phyloP scores from a whole-genome alignment of 208 protist species.

The Leptomonas pyrrhocoris region DNA sequence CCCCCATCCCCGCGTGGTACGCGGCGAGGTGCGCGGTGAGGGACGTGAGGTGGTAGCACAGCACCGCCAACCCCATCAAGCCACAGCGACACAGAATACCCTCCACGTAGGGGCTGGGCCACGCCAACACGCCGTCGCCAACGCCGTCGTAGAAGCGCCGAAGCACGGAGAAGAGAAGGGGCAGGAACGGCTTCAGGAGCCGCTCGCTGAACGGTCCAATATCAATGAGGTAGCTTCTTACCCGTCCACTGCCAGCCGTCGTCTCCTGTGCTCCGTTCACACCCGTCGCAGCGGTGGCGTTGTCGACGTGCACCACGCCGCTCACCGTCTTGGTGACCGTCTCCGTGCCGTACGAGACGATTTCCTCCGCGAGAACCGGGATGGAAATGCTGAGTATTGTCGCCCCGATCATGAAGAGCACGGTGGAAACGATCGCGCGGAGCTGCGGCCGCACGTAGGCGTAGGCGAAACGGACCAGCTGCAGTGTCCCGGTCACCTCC shows the following conservation, averaged over 20 bases:
- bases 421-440: constrained; percentile 37
- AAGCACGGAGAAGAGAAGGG: constrained; percentile 12
- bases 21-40: constrained; percentile 54
- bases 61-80: constrained; percentile 39
- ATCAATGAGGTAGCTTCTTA: background rate
- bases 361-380: constrained; percentile 49
- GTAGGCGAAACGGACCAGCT: constrained; percentile 45
- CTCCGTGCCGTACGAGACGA: constrained; percentile 42
- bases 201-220: constrained; percentile 22
- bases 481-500: background rate
- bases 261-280: background rate
- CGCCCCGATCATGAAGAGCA: constrained; percentile 44
- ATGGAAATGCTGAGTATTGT: constrained; percentile 47
- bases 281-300: background rate
- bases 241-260: too few relatives aligned
- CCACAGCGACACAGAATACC: constrained; percentile 49
- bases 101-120: constrained; percentile 24
- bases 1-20: constrained; percentile 43
- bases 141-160: background rate
- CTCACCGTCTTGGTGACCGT: constrained; percentile 8
- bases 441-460: constrained; percentile 44
- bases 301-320: background rate
- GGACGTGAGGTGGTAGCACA: constrained; percentile 54
- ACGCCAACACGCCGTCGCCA: background rate
- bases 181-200: constrained; percentile 29